These are phyloP conservation scores for Parachaetomium inaequale DNA, from an alignment of 495 filamentous ascomycete species.

Conservation along the genomic window DNA sequence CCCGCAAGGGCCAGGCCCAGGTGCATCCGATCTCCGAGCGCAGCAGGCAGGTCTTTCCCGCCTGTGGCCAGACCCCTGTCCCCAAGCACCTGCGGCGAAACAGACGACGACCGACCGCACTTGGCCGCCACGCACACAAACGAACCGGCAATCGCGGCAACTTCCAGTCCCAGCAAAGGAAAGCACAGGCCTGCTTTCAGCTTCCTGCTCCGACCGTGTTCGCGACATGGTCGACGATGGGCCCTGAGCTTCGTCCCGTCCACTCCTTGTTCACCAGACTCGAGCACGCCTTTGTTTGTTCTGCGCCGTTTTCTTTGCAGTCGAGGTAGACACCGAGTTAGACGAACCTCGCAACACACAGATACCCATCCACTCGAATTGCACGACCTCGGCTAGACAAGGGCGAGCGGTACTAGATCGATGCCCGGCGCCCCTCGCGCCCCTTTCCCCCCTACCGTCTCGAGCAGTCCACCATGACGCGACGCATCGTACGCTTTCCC, in stretches of 20 bases:
- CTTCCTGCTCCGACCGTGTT: neutral
- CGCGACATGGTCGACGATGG: constrained; percentile 16
- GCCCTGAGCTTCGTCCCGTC: constrained; percentile 2
- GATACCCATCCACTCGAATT: neutral
- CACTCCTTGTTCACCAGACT: neutral
- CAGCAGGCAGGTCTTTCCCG: neutral
- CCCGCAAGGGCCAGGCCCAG: neutral
- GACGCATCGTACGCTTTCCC: constrained; percentile 26
- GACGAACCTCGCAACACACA: neutral
- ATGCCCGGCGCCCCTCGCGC: constrained; percentile 4
- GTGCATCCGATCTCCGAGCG: neutral
- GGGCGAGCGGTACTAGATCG: neutral
- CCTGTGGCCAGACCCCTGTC: neutral
- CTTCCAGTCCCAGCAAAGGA: neutral
- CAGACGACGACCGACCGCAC: neutral
- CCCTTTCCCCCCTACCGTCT: neutral
- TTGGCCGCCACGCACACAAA: neutral
- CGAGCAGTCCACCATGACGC: constrained; percentile 25
- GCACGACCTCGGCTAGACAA: neutral
- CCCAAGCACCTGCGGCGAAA: neutral
- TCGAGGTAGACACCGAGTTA: neutral
- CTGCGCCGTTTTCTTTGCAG: neutral
- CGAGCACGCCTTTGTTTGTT: neutral
- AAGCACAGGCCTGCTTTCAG: neutral
- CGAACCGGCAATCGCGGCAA: neutral